These are phyloP conservation scores for Parastagonospora nodorum DNA, from an alignment of 2,329 filamentous ascomycete genomes.

Conservation along the genomic window DNA sequence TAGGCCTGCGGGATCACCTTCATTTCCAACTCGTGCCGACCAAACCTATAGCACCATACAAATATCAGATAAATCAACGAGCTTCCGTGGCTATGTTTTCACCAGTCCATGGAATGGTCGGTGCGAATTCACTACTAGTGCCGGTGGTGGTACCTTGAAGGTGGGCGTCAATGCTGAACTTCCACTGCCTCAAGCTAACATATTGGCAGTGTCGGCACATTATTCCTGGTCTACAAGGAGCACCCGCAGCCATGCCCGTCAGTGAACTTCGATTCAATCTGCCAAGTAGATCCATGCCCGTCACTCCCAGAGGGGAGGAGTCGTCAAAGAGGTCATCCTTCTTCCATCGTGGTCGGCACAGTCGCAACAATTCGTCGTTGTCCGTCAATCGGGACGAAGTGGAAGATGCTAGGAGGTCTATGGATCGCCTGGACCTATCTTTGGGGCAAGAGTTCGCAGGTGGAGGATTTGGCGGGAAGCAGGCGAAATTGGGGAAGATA, in stretches of 20 bases:
- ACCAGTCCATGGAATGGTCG: conserved; percentile 83
- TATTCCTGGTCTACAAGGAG: conserved; percentile 56
- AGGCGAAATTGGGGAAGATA: conserved; percentile 91
- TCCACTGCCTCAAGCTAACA: conserved; percentile 9
- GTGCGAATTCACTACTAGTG: conserved; percentile 83
- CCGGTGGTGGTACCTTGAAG: conserved; percentile 73
- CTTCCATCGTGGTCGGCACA: conserved; percentile 37
- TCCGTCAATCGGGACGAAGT: conserved; percentile 23
- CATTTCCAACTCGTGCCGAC: conserved; percentile 28
- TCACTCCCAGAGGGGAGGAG: conserved; percentile 39
- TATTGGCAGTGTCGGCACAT: conserved; percentile 66
- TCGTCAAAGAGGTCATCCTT: conserved; percentile 41
- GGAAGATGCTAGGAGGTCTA: conserved; percentile 35
- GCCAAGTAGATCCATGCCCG: conserved; percentile 58
- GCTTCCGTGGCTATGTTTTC: conserved; percentile 73
- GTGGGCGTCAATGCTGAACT: conserved; percentile 12
- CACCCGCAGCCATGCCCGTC: conserved; percentile 56
- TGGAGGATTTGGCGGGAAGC: conserved; percentile 81
- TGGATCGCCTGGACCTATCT: conserved; percentile 68
- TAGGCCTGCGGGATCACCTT: conserved; percentile 15
- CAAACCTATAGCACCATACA: conserved; percentile 36
- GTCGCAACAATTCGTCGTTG: conserved; percentile 35
- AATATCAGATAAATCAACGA: conserved; percentile 54
- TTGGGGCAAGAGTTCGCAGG: conserved; percentile 84
- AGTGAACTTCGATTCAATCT: conserved; percentile 93